phyloP scores from a whole-genome alignment of 1,284 basidiomycete genomes.

The Inonotus obliquus region DNA sequence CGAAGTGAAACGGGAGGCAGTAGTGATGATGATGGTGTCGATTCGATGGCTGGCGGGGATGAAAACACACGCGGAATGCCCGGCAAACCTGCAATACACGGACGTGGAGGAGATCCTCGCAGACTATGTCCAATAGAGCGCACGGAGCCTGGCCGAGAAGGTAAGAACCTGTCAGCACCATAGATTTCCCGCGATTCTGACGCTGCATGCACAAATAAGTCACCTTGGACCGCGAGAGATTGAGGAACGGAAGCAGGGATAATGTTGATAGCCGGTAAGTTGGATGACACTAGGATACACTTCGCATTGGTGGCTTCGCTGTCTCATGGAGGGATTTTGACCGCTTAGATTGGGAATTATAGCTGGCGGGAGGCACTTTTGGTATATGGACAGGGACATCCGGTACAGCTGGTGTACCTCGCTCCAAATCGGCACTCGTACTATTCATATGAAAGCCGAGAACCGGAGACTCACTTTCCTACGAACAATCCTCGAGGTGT shows the following conservation, averaged over 20 bases:
- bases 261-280: conserved; percentile 10
- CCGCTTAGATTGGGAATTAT: neutral
- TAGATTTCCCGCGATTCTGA: neutral
- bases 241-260: conserved; percentile 8
- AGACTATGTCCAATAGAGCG: neutral
- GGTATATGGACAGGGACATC: neutral
- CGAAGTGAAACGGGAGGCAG: too few relatives aligned
- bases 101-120: neutral
- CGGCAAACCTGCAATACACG: neutral
- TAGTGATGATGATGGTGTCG: too few relatives aligned
- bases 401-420: neutral
- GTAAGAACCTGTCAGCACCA: neutral
- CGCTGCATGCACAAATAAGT: neutral
- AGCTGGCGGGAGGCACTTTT: neutral
- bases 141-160: neutral
- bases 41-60: too few relatives aligned
- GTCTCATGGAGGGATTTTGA: neutral
- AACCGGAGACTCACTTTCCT: conserved; percentile 4
- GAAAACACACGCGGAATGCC: neutral
- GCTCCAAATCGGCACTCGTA: conserved; percentile 11
- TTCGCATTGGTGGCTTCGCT: neutral
- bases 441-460: too few relatives aligned
- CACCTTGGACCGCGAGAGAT: neutral
- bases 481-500: neutral
- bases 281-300: neutral